A percentile compares a stretch with the other conserved stretches of the same genome.
phyloP scores from a whole-genome alignment of 2,329 filamentous ascomycete species.

The Nigrospora osmanthi region DNA sequence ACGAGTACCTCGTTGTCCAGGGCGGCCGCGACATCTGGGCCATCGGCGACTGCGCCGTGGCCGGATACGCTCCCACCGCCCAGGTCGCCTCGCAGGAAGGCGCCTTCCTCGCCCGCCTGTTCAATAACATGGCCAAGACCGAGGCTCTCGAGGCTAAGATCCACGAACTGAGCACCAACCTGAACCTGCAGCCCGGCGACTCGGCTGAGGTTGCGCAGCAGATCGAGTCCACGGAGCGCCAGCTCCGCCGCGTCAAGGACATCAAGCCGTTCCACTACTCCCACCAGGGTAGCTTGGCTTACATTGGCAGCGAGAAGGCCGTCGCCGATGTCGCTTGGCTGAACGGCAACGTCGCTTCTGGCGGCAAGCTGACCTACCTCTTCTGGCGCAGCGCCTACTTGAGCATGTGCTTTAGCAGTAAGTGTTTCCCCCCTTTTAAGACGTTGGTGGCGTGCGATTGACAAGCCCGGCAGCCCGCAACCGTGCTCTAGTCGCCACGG shows the following conservation, averaged over 20 bases:
- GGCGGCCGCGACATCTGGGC: constrained; percentile 97
- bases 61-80: constrained; percentile 94
- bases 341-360: constrained; percentile 90
- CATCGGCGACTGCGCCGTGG: constrained; percentile 92
- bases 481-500: constrained; percentile 82
- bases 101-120: constrained; percentile 85
- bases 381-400: constrained; percentile 98
- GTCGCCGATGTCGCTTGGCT: constrained; percentile 97
- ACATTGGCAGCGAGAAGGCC: constrained; percentile 96
- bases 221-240: constrained; percentile 81
- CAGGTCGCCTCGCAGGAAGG: constrained; percentile 96
- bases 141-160: constrained; percentile 74
- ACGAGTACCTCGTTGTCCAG: constrained; percentile 98
- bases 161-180: constrained; percentile 53
- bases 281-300: constrained; percentile 92
- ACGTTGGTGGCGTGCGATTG: constrained; percentile 4
- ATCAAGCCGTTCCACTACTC: constrained; percentile 98
- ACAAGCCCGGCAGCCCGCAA: constrained; percentile 62
- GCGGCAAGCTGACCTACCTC: constrained; percentile 89
- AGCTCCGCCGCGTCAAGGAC: constrained; percentile 83
- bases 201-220: constrained; percentile 61
- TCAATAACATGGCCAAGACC: constrained; percentile 98
- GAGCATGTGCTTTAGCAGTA: constrained; percentile 99
- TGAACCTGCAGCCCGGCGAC: constrained; percentile 55
- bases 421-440: constrained; percentile 33